A percentile compares a stretch with the other conserved stretches of the same genome.
Conservation (phyloP, 78 protist genomes). For the Dictyostelium capitatum region DNA sequence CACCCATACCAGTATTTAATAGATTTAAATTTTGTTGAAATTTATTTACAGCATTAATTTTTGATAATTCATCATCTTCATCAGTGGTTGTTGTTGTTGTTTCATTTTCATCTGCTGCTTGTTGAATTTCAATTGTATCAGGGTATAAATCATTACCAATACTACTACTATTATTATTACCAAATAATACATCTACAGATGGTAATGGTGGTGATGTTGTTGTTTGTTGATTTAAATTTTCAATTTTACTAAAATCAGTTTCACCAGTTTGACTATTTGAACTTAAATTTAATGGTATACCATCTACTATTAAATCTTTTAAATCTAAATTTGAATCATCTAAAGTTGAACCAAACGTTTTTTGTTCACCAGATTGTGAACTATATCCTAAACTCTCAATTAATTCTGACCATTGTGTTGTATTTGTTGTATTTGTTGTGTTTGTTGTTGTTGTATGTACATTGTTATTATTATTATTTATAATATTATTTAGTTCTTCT, state of each 20-base stretch:
- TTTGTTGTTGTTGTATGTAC: neutral
- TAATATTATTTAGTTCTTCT: neutral
- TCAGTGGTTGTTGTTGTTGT: neutral
- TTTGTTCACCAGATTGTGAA: neutral
- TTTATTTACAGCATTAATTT: conserved; percentile 4
- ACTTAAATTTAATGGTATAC: neutral
- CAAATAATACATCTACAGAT: neutral
- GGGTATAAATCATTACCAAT: neutral
- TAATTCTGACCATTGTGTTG: conserved; percentile 21
- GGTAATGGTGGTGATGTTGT: conserved; percentile 12
- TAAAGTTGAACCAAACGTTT: neutral
- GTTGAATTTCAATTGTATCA: neutral
- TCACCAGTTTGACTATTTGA: neutral
- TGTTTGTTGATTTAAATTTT: conserved; percentile 15
- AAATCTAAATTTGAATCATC: conserved; percentile 17
- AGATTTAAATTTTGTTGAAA: conserved; percentile 27
- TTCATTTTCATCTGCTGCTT: conserved; percentile 1
- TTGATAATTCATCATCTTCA: conserved; percentile 1
- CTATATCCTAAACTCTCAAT: conserved; percentile 9
- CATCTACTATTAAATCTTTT: conserved; percentile 12
- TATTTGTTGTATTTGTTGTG: neutral
- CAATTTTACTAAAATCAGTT: neutral
- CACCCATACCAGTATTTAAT: neutral
- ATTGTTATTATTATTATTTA: neutral
- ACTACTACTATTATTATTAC: conserved; percentile 10